Conservation (phyloP, 805 yeast genomes). For the Candida endomychidarum region DNA sequence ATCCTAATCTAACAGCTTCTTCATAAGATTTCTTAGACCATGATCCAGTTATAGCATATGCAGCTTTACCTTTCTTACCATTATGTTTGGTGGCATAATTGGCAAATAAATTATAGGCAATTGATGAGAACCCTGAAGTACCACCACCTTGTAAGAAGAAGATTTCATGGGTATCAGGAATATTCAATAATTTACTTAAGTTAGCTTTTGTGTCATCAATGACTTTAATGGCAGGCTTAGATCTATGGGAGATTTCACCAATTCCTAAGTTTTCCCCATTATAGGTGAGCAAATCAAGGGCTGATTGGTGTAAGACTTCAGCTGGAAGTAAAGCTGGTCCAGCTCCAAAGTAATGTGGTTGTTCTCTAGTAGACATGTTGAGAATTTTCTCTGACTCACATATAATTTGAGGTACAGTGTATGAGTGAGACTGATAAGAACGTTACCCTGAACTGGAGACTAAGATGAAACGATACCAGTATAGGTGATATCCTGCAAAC, state of each 20-base stretch:
- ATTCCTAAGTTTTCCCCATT: slow-evolving; percentile 75
- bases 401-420: no score
- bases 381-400: background rate
- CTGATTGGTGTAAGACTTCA: slow-evolving; percentile 81
- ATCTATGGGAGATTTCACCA: slow-evolving; percentile 96
- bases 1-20: slow-evolving; percentile 84
- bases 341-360: slow-evolving; percentile 91
- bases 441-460: no score
- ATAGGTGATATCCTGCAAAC: no score
- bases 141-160: slow-evolving; percentile 98
- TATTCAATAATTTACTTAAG: slow-evolving; percentile 59
- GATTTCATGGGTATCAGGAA: slow-evolving; percentile 93
- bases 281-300: slow-evolving; percentile 74
- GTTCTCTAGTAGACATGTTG: slow-evolving; percentile 44
- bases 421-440: no score
- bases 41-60: slow-evolving; percentile 86
- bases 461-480: no score
- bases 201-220: slow-evolving; percentile 74
- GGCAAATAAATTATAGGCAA: slow-evolving; percentile 80
- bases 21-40: slow-evolving; percentile 91
- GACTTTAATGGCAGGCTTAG: slow-evolving; percentile 74
- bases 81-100: slow-evolving; percentile 61
- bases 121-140: slow-evolving; percentile 89
- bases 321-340: slow-evolving; percentile 96
- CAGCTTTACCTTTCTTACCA: slow-evolving; percentile 76